phyloP scores from a whole-genome alignment of 495 filamentous ascomycete genomes.

The Podospora conica region DNA sequence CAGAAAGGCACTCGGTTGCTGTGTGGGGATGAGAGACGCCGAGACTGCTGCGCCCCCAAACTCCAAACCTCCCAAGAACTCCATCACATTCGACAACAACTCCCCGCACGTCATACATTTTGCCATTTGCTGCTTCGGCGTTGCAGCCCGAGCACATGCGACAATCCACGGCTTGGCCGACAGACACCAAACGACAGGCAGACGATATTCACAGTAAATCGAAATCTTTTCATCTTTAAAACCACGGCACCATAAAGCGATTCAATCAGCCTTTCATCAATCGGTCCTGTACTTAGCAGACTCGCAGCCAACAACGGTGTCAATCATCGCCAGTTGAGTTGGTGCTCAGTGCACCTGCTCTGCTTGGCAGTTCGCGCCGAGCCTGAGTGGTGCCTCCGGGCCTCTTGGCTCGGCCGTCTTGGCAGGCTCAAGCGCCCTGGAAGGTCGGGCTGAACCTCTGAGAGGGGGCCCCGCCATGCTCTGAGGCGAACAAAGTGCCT shows the following conservation, averaged over 20 bases:
- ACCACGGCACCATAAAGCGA: background rate
- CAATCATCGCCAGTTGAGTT: background rate
- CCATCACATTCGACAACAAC: background rate
- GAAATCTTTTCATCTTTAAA: background rate
- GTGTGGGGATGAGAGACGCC: background rate
- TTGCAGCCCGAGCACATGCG: background rate
- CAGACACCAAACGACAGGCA: background rate
- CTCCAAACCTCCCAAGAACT: background rate
- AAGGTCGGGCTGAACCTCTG: constrained; percentile 11
- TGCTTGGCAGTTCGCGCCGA: constrained; percentile 14
- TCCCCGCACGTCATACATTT: background rate
- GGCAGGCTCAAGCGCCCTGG: constrained; percentile 1
- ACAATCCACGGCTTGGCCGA: background rate
- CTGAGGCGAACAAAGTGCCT: constrained; percentile 12
- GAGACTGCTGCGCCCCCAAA: background rate
- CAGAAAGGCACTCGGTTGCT: background rate
- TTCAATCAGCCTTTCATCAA: background rate
- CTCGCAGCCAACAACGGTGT: background rate
- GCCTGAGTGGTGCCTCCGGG: constrained; percentile 8
- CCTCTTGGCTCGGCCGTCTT: constrained; percentile 14
- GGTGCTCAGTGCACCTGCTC: background rate
- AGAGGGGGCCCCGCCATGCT: constrained; percentile 22
- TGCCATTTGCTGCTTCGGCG: too few species aligned
- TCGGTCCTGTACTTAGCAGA: too few species aligned
- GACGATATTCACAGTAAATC: background rate